Conservation (phyloP, 2,329 filamentous ascomycete species). For the Calonectria montana region DNA sequence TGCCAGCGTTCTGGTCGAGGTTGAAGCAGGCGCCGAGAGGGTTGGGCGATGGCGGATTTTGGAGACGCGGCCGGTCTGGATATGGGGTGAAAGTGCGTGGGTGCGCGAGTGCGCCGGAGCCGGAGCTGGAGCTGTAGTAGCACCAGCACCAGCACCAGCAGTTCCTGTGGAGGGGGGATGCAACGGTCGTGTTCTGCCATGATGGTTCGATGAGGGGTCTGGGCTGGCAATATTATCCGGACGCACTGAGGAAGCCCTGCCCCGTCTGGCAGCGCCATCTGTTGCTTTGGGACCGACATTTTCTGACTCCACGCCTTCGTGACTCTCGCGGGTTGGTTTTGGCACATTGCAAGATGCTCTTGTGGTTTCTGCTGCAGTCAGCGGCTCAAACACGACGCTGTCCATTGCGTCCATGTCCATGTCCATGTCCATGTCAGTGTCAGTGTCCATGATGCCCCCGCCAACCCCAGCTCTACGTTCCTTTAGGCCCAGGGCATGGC, state of each 20-base stretch:
- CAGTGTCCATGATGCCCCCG: not conserved
- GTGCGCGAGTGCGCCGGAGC: not conserved
- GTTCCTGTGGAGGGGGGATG: not conserved
- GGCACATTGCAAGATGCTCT: slow-evolving; percentile 2
- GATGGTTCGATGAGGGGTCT: slow-evolving; percentile 29
- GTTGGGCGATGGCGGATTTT: slow-evolving; percentile 39
- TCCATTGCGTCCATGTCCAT: slow-evolving; percentile 15
- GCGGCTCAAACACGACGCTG: slow-evolving; percentile 14
- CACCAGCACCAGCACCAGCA: too few species aligned
- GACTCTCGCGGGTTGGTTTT: not conserved
- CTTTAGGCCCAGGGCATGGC: slow-evolving; percentile 12
- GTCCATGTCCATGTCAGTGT: not conserved
- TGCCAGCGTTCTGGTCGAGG: slow-evolving; percentile 26
- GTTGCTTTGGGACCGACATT: slow-evolving; percentile 32
- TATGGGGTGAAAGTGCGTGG: slow-evolving; percentile 18
- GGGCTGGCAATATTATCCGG: slow-evolving; percentile 26
- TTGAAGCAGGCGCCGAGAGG: slow-evolving; percentile 34
- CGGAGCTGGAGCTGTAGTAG: not conserved
- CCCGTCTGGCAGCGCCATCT: slow-evolving; percentile 35
- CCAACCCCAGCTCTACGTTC: not conserved
- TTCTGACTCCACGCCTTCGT: slow-evolving; percentile 14
- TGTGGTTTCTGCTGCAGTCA: slow-evolving; percentile 24
- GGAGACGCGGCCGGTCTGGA: slow-evolving; percentile 39
- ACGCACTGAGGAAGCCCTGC: slow-evolving; percentile 33
- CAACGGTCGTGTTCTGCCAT: slow-evolving; percentile 14